Conservation (phyloP, 768 basidiomycete genomes). For the Epithele typhae region DNA sequence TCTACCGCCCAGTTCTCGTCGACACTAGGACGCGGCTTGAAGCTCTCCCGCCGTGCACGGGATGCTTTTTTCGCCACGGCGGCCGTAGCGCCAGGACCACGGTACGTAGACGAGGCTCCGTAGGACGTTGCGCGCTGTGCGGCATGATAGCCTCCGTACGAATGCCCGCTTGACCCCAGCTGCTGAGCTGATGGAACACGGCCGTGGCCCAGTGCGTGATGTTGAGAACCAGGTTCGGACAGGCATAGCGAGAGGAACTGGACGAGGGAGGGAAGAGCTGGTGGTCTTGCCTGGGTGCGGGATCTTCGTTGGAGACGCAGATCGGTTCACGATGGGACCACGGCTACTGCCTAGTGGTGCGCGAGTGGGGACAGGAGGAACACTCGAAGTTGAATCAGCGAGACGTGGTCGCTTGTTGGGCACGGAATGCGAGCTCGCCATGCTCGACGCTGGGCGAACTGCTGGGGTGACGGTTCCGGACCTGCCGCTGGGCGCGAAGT, state of each 20-base stretch:
- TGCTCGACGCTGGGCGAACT: constrained; percentile 49
- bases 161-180: constrained; percentile 20
- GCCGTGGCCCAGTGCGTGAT: constrained; percentile 55
- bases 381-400: constrained; percentile 32
- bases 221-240: constrained; percentile 47
- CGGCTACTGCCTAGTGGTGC: constrained; percentile 30
- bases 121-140: constrained; percentile 14
- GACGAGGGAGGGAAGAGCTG: constrained; percentile 31
- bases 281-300: constrained; percentile 29
- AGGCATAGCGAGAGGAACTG: constrained; percentile 43
- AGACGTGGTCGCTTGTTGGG: constrained; percentile 64
- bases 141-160: constrained; percentile 12
- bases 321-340: constrained; percentile 19
- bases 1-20: constrained; percentile 35
- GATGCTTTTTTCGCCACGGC: constrained; percentile 42
- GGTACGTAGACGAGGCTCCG: constrained; percentile 13
- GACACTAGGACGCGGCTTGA: constrained; percentile 74
- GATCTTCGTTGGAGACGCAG: constrained; percentile 50
- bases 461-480: constrained; percentile 56
- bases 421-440: constrained; percentile 38
- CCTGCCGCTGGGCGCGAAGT: constrained; percentile 18
- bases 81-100: constrained; percentile 8
- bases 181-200: constrained; percentile 32
- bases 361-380: constrained; percentile 15
- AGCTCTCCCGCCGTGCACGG: constrained; percentile 68